These are phyloP conservation scores for Picochlorum sp. DNA, from an alignment of 139 green algal species.

Conservation along the genomic window DNA sequence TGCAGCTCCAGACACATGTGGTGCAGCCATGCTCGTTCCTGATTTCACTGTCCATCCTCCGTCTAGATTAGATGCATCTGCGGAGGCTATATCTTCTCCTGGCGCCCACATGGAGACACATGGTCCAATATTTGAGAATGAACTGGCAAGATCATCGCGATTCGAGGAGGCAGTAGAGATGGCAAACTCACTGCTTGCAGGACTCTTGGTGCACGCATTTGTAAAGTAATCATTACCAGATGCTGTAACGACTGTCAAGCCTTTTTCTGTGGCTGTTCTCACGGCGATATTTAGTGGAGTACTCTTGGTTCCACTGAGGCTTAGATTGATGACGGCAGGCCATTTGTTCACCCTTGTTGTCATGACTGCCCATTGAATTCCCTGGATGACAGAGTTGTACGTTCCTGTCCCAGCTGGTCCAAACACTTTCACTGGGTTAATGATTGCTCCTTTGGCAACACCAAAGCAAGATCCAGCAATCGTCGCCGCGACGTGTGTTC, in stretches of 20 bases:
- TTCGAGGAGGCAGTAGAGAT: conserved; percentile 43
- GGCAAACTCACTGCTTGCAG: conserved; percentile 22
- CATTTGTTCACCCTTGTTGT: conserved; percentile 17
- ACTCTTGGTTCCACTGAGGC: conserved; percentile 37
- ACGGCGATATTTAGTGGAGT: conserved; percentile 45
- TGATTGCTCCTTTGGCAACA: conserved; percentile 48
- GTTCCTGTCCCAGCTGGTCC: conserved; percentile 29
- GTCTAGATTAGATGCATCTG: neutral
- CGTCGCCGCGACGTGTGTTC: conserved; percentile 53
- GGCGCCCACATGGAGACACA: conserved; percentile 60
- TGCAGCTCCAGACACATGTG: conserved; percentile 5
- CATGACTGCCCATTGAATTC: conserved; percentile 35
- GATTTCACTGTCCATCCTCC: conserved; percentile 5
- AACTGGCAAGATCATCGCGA: conserved; percentile 26
- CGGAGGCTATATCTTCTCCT: conserved; percentile 23
- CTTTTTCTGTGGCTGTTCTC: conserved; percentile 5
- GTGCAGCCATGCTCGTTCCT: conserved; percentile 43
- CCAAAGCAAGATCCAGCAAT: conserved; percentile 44
- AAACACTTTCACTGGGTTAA: conserved; percentile 34
- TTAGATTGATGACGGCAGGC: conserved; percentile 51
- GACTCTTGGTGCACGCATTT: conserved; percentile 49
- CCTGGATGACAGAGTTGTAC: conserved; percentile 47
- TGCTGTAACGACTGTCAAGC: conserved; percentile 42
- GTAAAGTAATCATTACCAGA: conserved; percentile 40
- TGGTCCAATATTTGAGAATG: conserved; percentile 54